Conservation (phyloP, 768 basidiomycete species). For the Tephrocybe sp. region DNA sequence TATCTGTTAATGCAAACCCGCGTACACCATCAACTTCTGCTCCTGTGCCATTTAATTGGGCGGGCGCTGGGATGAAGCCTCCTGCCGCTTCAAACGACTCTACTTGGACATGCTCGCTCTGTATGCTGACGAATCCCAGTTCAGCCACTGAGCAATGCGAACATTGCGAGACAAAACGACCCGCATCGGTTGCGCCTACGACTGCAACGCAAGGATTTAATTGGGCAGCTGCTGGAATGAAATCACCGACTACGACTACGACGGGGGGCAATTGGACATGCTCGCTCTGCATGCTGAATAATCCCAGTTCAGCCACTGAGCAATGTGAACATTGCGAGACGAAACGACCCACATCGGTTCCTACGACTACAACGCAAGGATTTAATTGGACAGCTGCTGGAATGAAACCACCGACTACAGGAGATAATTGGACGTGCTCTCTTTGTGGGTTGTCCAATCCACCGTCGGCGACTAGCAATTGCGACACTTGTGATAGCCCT, state of each 20-base stretch:
- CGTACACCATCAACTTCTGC: background rate
- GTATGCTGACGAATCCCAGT: conserved; percentile 10
- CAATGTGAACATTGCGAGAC: conserved; percentile 12
- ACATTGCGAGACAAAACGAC: conserved; percentile 8
- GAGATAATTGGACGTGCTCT: conserved; percentile 53
- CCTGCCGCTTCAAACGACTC: background rate
- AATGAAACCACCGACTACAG: conserved; percentile 39
- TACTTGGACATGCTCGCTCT: conserved; percentile 11
- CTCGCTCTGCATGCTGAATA: conserved; percentile 10
- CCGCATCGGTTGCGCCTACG: background rate
- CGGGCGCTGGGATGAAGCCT: conserved; percentile 12
- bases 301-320: conserved; percentile 6
- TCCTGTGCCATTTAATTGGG: conserved; percentile 13
- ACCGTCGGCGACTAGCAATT: conserved; percentile 38
- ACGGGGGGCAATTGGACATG: conserved; percentile 8
- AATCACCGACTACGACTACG: conserved; percentile 5
- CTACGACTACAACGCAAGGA: conserved; percentile 24
- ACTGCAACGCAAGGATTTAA: conserved; percentile 4
- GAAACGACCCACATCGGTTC: conserved; percentile 4
- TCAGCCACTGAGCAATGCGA: conserved; percentile 11
- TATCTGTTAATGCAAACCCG: background rate
- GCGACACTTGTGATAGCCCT: conserved; percentile 41
- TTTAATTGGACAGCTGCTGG: conserved; percentile 69
- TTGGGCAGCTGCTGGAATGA: conserved; percentile 13
- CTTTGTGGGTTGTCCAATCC: conserved; percentile 52